phyloP scores from a whole-genome alignment of 2,329 filamentous ascomycete genomes.

The Penicillium sp. region DNA sequence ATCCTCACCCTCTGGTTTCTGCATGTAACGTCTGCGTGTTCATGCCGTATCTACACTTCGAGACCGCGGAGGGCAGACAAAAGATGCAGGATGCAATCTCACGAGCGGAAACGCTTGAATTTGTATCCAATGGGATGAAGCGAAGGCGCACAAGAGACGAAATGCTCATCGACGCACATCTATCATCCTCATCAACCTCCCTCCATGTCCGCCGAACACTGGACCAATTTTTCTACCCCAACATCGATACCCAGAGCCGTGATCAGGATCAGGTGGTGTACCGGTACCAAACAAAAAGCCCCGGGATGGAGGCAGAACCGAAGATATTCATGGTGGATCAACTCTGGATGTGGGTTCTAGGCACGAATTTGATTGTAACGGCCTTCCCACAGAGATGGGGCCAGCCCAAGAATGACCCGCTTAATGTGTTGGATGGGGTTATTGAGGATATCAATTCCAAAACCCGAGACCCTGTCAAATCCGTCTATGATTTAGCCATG shows the following conservation, averaged over 20 bases:
- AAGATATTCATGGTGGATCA: constrained; percentile 69
- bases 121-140: constrained; percentile 26
- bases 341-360: constrained; percentile 63
- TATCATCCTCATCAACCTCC: constrained; percentile 36
- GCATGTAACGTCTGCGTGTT: constrained; percentile 40
- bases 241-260: constrained; percentile 55
- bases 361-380: constrained; percentile 56
- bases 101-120: constrained; percentile 28
- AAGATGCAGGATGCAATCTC: constrained; percentile 58
- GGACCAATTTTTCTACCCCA: constrained; percentile 66
- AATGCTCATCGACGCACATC: constrained; percentile 38
- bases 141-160: constrained; percentile 32
- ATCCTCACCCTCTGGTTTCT: constrained; percentile 18
- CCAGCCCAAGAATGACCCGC: constrained; percentile 59
- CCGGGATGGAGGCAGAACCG: constrained; percentile 42
- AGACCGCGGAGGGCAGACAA: constrained; percentile 54
- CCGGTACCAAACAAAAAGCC: constrained; percentile 51
- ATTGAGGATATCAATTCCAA: constrained; percentile 66
- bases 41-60: constrained; percentile 66
- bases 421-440: constrained; percentile 60
- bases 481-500: constrained; percentile 61
- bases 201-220: constrained; percentile 60
- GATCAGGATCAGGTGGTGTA: constrained; percentile 65
- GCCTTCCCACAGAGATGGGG: constrained; percentile 41
- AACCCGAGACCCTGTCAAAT: constrained; percentile 57